Evolutionary conservation across 2,329 filamentous ascomycete genomes (phyloP).

Genomic region (Aspergillus sclerotialis): DNA sequence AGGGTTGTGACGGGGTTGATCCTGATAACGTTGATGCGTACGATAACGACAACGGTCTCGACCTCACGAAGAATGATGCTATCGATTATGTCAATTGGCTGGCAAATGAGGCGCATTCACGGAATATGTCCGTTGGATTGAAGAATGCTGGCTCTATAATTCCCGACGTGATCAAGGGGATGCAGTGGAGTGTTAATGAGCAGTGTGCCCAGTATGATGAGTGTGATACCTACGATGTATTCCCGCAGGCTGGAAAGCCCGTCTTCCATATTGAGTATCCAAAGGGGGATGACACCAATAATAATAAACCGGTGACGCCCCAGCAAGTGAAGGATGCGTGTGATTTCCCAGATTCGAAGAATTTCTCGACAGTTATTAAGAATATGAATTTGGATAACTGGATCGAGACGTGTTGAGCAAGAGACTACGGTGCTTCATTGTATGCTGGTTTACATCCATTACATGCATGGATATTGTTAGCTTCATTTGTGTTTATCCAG

Average conservation of each 20-base stretch:
- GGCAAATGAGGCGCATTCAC: conserved; percentile 45
- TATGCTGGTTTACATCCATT: too few species aligned
- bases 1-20: conserved; percentile 63
- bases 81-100: conserved; percentile 57
- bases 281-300: conserved; percentile 37
- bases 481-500: too few species aligned
- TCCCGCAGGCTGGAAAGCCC: conserved; percentile 56
- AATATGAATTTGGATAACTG: conserved; percentile 58
- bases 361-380: conserved; percentile 61
- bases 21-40: conserved; percentile 66
- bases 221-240: conserved; percentile 52
- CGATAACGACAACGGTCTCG: conserved; percentile 57
- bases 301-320: conserved; percentile 24
- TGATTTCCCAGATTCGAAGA: conserved; percentile 37
- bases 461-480: too few species aligned
- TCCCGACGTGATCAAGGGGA: conserved; percentile 39
- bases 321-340: conserved; percentile 39
- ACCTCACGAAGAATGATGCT: conserved; percentile 50
- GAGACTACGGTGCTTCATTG: too few species aligned
- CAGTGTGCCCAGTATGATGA: conserved; percentile 58
- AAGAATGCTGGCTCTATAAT: conserved; percentile 64
- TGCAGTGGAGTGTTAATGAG: conserved; percentile 65
- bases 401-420: conserved; percentile 51
- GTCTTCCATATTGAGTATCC: conserved; percentile 71
- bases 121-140: conserved; percentile 56